Base-by-base conservation (phyloP, 306 rosid species). In the Gastrolobium bilobum region DNA sequence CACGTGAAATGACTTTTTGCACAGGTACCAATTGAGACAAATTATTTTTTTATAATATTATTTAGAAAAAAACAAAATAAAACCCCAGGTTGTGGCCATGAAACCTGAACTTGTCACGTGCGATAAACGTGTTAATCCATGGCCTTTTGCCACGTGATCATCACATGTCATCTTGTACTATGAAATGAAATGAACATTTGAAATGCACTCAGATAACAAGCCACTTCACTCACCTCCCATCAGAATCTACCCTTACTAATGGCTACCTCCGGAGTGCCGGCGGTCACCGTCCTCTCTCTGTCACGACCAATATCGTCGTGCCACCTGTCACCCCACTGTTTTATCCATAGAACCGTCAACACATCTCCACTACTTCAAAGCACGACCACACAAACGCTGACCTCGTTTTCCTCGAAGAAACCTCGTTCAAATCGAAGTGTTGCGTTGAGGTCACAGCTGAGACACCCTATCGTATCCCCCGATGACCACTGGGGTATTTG, bases 401-500 rank as follows among this genome's bases (percentile, higher is more conserved):
- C 56, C 48, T 73, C 68, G 79, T 63, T 50, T 39, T 13, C 29
- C 38, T 66, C 61, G 68, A 60, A 70, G 59, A 76, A 51, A 61
- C 74, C 52, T 56, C 61, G 66, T 72, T 10, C 11, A 0, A 7
- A 5, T 72, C 67, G 53, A 66, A 80, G 67, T 34, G 56, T 83
- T 60, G 60, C 8, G 1, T 72, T 78, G 68, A 78, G 43, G 71
- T 83, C 86, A 43, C 83, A 78, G 80, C 60, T 78, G 60, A 83
- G 70, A 31, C 9, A 48, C 3, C 83, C 86, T 66, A 65, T 83
- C 39, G 48, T 83, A 5, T 72, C 83, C 4, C 72, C 83, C 0
- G 14, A 78, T 47, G 86, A 83, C 52, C 83, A 78, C 1, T 83
- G 83, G 86, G 86, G 79, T 10, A 80, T 72, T 65, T 83, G 83